Evolutionary conservation across 1,139 yeast genomes (phyloP).

Genomic region (Pichia sp.): DNA sequence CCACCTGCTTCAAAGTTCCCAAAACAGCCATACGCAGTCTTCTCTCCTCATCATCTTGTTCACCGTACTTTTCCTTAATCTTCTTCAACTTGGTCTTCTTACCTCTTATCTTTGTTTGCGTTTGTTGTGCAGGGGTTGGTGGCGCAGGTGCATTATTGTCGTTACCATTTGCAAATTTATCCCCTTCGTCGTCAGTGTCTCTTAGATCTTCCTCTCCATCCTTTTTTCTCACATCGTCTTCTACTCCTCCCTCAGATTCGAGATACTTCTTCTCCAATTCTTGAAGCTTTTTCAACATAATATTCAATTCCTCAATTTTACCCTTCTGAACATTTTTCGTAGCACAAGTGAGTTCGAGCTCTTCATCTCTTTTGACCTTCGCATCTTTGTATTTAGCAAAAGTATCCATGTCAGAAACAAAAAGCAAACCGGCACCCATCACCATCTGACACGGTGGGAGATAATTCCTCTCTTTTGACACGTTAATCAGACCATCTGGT

Average conservation of each 20-base stretch:
- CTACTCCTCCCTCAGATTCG: conserved; percentile 2
- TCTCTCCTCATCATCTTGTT: conserved; percentile 89
- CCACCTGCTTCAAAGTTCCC: conserved; percentile 72
- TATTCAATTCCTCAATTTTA: conserved; percentile 22
- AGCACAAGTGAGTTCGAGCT: conserved; percentile 39
- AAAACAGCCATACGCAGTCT: conserved; percentile 65
- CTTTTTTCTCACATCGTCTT: conserved; percentile 1
- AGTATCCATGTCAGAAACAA: conserved; percentile 59
- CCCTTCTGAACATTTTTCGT: conserved; percentile 25
- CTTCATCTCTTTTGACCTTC: conserved; percentile 36
- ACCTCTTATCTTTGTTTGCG: conserved; percentile 55
- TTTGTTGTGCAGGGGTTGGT: conserved; percentile 25
- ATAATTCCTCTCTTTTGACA: conserved; percentile 47
- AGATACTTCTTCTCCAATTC: conserved; percentile 29
- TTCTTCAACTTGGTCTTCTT: conserved; percentile 80
- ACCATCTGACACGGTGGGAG: conserved; percentile 80
- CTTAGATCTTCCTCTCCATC: neutral
- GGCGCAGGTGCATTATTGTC: conserved; percentile 1
- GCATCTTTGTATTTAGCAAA: conserved; percentile 34
- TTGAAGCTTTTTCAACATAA: conserved; percentile 27
- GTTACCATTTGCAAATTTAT: conserved; percentile 4
- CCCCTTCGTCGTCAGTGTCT: conserved; percentile 5
- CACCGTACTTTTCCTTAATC: conserved; percentile 74
- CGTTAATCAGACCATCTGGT: conserved; percentile 56
- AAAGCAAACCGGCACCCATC: conserved; percentile 83